Conservation (phyloP, 73 alveolate genomes). For the Loxodes magnus region DNA sequence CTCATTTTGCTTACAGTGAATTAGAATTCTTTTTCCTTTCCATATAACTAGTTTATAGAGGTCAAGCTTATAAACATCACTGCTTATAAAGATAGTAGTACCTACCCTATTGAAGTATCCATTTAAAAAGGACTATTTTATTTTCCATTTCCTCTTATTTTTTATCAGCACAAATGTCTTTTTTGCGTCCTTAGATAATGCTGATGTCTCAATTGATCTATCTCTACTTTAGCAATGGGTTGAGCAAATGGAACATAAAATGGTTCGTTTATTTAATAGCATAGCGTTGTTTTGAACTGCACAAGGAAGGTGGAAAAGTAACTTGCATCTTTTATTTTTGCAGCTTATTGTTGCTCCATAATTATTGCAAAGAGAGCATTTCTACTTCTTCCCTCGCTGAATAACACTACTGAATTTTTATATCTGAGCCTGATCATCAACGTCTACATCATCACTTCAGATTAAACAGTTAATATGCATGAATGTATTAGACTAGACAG, state of each 20-base stretch:
- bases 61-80: too few relatives aligned
- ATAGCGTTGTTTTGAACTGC: conserved; percentile 46
- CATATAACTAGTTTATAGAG: too few relatives aligned
- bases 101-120: too few relatives aligned
- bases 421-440: conserved; percentile 50
- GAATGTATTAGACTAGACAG: conserved; percentile 53
- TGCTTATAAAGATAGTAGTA: too few relatives aligned
- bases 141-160: too few relatives aligned
- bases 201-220: too few relatives aligned
- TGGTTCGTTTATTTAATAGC: conserved; percentile 3
- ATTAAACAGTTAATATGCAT: conserved; percentile 76
- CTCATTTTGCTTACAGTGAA: too few relatives aligned
- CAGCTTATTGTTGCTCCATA: conserved; percentile 72
- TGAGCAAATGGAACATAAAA: conserved; percentile 2
- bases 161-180: too few relatives aligned
- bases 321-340: conserved; percentile 58
- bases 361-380: conserved; percentile 55
- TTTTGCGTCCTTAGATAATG: too few relatives aligned
- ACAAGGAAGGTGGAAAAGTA: conserved; percentile 76
- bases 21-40: too few relatives aligned
- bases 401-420: conserved; percentile 38
- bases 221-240: too few relatives aligned
- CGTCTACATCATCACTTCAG: conserved; percentile 65
- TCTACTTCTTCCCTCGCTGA: conserved; percentile 36
- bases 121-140: too few relatives aligned